Conservation (phyloP, 805 yeast genomes). For the Wilhelminamyces savonicus region DNA sequence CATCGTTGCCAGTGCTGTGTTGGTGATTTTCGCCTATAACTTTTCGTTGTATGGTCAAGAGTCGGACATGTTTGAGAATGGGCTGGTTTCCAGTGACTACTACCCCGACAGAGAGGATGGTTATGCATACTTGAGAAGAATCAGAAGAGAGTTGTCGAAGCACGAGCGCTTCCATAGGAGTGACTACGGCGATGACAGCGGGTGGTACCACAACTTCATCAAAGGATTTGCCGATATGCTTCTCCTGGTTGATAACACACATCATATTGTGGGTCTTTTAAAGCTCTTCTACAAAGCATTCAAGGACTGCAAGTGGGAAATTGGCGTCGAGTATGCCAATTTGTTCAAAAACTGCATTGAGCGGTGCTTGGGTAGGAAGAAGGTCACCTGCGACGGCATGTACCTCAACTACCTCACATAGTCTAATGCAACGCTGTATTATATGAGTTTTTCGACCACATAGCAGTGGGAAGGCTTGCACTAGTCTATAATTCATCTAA, state of each 20-base stretch:
- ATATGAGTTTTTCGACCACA: too few species aligned
- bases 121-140: constrained; percentile 42
- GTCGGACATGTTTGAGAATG: constrained; percentile 16
- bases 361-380: constrained; percentile 46
- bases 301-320: constrained; percentile 44
- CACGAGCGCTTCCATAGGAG: constrained; percentile 10
- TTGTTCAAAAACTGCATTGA: constrained; percentile 48
- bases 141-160: constrained; percentile 35
- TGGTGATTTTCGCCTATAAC: constrained; percentile 49
- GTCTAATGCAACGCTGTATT: too few species aligned
- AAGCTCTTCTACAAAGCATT: constrained; percentile 32
- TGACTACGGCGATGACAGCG: constrained; percentile 10
- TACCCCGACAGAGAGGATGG: constrained; percentile 42
- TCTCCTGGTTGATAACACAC: constrained; percentile 33
- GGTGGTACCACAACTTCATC: constrained; percentile 36
- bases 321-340: constrained; percentile 51
- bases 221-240: constrained; percentile 36
- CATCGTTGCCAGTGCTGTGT: constrained; percentile 33
- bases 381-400: constrained; percentile 46
- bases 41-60: constrained; percentile 45
- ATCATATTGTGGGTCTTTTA: constrained; percentile 52
- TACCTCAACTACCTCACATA: too few species aligned
- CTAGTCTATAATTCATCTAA: too few species aligned
- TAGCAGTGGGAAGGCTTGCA: too few species aligned
- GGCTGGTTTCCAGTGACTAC: constrained; percentile 7